Evolutionary conservation across 129 eudicot species (phyloP).

Genomic region (Gnaphalium uliginosum): DNA sequence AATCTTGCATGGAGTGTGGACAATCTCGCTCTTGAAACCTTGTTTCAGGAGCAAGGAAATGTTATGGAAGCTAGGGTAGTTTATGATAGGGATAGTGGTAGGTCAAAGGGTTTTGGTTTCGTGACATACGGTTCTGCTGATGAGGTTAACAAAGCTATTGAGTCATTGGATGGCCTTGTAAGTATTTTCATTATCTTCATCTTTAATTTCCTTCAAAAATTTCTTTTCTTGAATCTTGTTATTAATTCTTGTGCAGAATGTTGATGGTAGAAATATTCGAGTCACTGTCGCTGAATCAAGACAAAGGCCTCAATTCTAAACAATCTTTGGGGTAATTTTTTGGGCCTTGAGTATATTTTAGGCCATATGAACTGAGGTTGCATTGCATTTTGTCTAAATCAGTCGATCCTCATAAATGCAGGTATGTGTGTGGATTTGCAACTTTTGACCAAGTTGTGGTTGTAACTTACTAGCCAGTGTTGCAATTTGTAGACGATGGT

Average conservation of each 20-base stretch:
- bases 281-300: constrained; percentile 70
- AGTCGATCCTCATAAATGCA: background rate
- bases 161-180: constrained; percentile 65
- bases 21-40: constrained; percentile 60
- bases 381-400: background rate
- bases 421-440: background rate
- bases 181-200: constrained; percentile 28
- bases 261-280: constrained; percentile 74
- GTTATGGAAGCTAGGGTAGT: constrained; percentile 82
- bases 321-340: background rate
- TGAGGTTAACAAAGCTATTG: constrained; percentile 73
- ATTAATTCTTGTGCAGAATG: constrained; percentile 47
- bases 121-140: constrained; percentile 67
- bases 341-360: background rate
- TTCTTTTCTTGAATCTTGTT: background rate
- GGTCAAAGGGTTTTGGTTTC: constrained; percentile 88
- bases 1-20: constrained; percentile 87
- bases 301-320: constrained; percentile 50
- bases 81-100: constrained; percentile 84
- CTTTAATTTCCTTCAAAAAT: background rate
- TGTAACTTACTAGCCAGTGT: background rate
- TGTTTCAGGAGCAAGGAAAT: constrained; percentile 75
- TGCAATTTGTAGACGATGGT: constrained; percentile 10
- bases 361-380: background rate
- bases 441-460: background rate